Evolutionary conservation across 2,329 filamentous ascomycete genomes (phyloP).

Genomic region (Penicillium sp.): DNA sequence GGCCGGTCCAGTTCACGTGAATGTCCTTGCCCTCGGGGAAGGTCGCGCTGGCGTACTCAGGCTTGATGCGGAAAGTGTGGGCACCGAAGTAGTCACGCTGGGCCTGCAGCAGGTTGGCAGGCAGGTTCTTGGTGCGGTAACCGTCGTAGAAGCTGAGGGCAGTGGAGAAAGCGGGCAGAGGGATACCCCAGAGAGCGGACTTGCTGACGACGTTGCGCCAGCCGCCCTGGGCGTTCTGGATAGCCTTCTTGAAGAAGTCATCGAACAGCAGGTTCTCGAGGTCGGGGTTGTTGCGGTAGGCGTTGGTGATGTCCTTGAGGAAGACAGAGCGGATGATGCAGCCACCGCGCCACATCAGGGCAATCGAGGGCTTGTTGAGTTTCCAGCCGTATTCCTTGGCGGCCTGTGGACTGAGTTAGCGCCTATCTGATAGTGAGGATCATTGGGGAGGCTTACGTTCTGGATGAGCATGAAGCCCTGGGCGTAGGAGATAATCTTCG

Average conservation of each 20-base stretch:
- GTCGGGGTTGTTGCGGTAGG: conserved; percentile 89
- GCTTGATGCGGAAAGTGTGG: conserved; percentile 85
- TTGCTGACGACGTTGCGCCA: conserved; percentile 91
- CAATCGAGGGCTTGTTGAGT: conserved; percentile 99
- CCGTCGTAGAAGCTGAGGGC: conserved; percentile 98
- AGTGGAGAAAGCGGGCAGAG: conserved; percentile 92
- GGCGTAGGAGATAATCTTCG: conserved; percentile 99
- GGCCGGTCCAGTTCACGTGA: conserved; percentile 99
- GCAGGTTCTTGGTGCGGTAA: conserved; percentile 93
- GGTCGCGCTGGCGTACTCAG: conserved; percentile 67
- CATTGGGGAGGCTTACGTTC: conserved; percentile 57
- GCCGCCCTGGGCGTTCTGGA: conserved; percentile 88
- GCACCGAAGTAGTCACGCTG: conserved; percentile 99
- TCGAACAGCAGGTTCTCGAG: conserved; percentile 98
- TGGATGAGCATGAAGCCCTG: conserved; percentile 99
- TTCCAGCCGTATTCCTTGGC: conserved; percentile 96
- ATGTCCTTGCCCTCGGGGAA: conserved; percentile 82
- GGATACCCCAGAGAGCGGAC: conserved; percentile 88
- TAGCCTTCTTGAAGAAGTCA: conserved; percentile 99
- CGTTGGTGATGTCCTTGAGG: conserved; percentile 98
- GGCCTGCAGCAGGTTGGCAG: conserved; percentile 95
- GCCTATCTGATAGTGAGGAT: background rate
- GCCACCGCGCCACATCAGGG: conserved; percentile 99
- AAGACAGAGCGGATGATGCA: conserved; percentile 99
- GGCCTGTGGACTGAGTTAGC: conserved; percentile 51